Conservation (phyloP, 441 rosid species). For the Eruca vesicaria region DNA sequence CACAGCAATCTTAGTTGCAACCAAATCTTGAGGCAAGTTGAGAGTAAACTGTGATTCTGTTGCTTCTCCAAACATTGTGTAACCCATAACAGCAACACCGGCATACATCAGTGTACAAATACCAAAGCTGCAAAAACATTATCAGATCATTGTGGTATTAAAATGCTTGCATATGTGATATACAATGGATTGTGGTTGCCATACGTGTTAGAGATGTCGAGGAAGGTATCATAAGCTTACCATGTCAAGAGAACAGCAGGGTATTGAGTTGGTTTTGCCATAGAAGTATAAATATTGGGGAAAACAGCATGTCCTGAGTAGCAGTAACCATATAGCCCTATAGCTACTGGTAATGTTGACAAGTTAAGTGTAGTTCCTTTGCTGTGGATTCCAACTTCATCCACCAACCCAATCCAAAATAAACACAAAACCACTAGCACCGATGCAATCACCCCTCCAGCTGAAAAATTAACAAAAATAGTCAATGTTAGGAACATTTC, state of each 20-base stretch:
- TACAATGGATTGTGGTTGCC: background rate
- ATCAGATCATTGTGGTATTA: slow-evolving; percentile 44
- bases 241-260: slow-evolving; percentile 68
- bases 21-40: slow-evolving; percentile 76
- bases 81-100: slow-evolving; percentile 82
- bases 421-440: slow-evolving; percentile 71
- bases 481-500: slow-evolving; percentile 7
- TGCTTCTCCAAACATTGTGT: slow-evolving; percentile 83
- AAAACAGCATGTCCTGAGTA: slow-evolving; percentile 97
- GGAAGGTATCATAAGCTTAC: slow-evolving; percentile 33
- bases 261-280: slow-evolving; percentile 73
- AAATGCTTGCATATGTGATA: slow-evolving; percentile 15
- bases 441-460: slow-evolving; percentile 93
- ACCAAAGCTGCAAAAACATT: slow-evolving; percentile 57
- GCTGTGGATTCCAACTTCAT: slow-evolving; percentile 60
- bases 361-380: slow-evolving; percentile 63
- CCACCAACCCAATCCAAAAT: slow-evolving; percentile 86
- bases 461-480: slow-evolving; percentile 39
- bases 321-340: slow-evolving; percentile 90
- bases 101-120: slow-evolving; percentile 72
- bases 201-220: background rate
- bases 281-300: slow-evolving; percentile 88
- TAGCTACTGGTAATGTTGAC: slow-evolving; percentile 80
- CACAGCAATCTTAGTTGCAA: slow-evolving; percentile 70
- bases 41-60: slow-evolving; percentile 81